Base-by-base conservation (phyloP, 345 rosid genomes). In the Salix arbutifolia region DNA sequence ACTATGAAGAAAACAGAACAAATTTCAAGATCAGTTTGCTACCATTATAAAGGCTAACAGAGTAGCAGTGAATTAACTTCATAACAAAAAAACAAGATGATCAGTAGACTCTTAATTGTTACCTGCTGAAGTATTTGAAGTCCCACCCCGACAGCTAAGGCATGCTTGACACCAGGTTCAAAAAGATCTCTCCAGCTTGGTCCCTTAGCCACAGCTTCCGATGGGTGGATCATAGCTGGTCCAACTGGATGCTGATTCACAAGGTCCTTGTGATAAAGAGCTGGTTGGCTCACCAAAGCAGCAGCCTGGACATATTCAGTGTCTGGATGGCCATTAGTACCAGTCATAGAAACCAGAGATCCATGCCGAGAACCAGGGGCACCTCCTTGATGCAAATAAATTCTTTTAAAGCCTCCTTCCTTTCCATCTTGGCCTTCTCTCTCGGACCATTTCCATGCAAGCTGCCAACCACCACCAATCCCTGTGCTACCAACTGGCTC, bases 101-200 rank as follows among this genome's bases (percentile, higher is more conserved):
- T 9, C n/a, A 53, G 25, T 65, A 28, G 50, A 56, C 33, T 67
- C 6, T 33, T 16, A 70, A 18, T 26, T 74, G 70, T 82, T 89
- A 96, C 98, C 99, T 93, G 99, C 86, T 96, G 99, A 85, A 96
- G 98, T 79, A 96, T 84, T 80, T 96, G 98, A 81, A 96, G 78
- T 11, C 98, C 97, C 4, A 94, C 85, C n/a, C 99, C 99, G n/a
- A 94, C 91, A 65, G 84, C 64, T 77, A 96, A 84, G 48, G 99
- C 98, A 82, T 87, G 97, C 88, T 89, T 94, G 67, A 96, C 99
- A 64, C 98, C 98, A 17, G 98, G 99, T 84, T 91, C 98, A 69
- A 88, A 86, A 23, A 94, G 92, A 77, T 96, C 94, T 52, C 78
- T 87, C 99, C 98, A 96, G 21, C 86, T 79, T 14, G 90, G 87